Conservation (phyloP, 2,329 filamentous ascomycete genomes). For the Trichophyton rubrum region DNA sequence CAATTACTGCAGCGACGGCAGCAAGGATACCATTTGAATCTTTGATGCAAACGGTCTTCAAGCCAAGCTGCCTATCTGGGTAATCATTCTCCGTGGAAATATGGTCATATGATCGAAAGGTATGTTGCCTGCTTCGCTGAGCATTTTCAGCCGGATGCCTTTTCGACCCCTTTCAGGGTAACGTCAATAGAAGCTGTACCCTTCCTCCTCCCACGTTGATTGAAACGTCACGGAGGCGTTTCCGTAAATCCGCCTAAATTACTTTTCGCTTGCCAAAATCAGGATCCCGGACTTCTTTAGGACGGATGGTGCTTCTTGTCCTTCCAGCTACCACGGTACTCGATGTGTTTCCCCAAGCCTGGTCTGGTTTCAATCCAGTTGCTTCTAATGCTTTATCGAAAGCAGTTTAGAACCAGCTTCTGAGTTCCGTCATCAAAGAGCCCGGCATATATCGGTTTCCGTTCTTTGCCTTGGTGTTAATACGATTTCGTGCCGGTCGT, state of each 20-base stretch:
- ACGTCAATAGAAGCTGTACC: neutral
- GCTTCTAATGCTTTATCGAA: neutral
- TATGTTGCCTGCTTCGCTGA: neutral
- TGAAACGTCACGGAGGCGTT: neutral
- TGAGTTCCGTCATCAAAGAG: neutral
- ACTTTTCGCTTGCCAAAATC: neutral
- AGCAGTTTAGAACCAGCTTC: neutral
- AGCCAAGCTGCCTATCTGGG: neutral
- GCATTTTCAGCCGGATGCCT: neutral
- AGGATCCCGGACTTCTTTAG: neutral
- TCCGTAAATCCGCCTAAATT: neutral
- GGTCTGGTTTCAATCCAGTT: neutral
- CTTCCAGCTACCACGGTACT: neutral
- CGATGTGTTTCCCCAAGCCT: neutral
- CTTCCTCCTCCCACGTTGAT: neutral
- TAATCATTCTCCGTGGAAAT: neutral
- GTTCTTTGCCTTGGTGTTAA: neutral
- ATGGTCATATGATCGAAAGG: neutral
- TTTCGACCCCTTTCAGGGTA: neutral
- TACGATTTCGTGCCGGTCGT: neutral
- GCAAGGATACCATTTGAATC: neutral
- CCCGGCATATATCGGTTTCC: neutral
- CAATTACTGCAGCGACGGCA: neutral
- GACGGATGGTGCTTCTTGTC: neutral
- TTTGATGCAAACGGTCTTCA: neutral